Evolutionary conservation across 805 yeast genomes (phyloP).

Genomic region (Candida chauliodis): DNA sequence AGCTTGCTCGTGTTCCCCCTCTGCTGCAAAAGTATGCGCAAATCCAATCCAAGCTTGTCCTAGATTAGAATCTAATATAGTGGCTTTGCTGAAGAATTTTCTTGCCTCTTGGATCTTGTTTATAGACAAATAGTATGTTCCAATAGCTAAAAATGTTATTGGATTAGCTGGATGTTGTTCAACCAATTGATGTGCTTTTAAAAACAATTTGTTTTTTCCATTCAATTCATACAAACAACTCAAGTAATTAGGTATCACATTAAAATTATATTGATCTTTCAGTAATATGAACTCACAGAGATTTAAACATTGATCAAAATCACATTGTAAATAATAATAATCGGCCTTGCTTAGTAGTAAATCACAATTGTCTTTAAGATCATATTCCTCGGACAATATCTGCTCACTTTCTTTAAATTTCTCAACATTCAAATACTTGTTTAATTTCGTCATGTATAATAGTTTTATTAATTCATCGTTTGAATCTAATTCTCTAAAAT

Average conservation of each 20-base stretch:
- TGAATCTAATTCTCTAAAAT: slow-evolving; percentile 66
- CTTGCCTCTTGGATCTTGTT: slow-evolving; percentile 78
- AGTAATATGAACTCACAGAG: slow-evolving; percentile 61
- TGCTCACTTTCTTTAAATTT: slow-evolving; percentile 63
- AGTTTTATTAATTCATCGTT: slow-evolving; percentile 77
- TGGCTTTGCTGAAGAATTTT: slow-evolving; percentile 82
- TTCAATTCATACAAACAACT: slow-evolving; percentile 84
- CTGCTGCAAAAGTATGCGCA: slow-evolving; percentile 96
- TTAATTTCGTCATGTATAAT: slow-evolving; percentile 70
- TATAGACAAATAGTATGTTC: slow-evolving; percentile 78
- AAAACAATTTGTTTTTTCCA: slow-evolving; percentile 74
- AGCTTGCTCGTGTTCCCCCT: slow-evolving; percentile 99
- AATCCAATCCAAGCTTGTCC: slow-evolving; percentile 98
- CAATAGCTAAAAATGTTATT: slow-evolving; percentile 90
- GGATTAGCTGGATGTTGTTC: slow-evolving; percentile 78
- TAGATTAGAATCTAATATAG: slow-evolving; percentile 81
- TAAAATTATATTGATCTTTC: slow-evolving; percentile 68
- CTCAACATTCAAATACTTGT: slow-evolving; percentile 63
- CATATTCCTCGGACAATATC: slow-evolving; percentile 67
- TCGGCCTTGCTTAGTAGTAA: slow-evolving; percentile 68
- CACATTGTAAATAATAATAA: slow-evolving; percentile 67
- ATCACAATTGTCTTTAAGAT: slow-evolving; percentile 66
- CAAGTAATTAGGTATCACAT: slow-evolving; percentile 72
- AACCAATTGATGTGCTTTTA: slow-evolving; percentile 80
- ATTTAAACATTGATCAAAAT: slow-evolving; percentile 69